Conservation (phyloP, 768 basidiomycete species). For the Agrocybe chaxingu region DNA sequence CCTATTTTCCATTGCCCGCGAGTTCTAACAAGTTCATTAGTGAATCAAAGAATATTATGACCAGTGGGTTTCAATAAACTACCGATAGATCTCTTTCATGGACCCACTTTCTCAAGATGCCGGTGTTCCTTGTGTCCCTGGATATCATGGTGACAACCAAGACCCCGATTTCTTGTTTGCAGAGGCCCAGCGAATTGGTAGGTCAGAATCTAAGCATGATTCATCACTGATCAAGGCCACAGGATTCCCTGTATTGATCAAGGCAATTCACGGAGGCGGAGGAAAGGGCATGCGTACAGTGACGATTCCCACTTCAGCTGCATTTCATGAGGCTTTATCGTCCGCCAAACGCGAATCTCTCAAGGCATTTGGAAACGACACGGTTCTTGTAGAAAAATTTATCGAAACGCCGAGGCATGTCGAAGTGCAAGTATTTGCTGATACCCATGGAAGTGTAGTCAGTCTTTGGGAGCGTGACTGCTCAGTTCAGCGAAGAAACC, state of each 20-base stretch:
- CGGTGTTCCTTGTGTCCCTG: conserved; percentile 90
- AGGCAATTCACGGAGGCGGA: conserved; percentile 94
- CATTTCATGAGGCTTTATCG: conserved; percentile 76
- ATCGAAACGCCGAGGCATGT: conserved; percentile 86
- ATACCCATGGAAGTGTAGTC: conserved; percentile 74
- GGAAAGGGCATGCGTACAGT: conserved; percentile 95
- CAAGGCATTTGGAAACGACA: conserved; percentile 85
- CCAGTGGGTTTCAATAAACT: conserved; percentile 38
- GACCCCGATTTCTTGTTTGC: conserved; percentile 62
- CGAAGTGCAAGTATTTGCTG: conserved; percentile 94
- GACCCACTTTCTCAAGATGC: conserved; percentile 47
- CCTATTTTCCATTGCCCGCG: not conserved
- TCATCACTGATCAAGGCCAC: not conserved
- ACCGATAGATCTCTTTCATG: not conserved
- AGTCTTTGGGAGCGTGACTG: conserved; percentile 96
- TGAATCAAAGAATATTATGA: conserved; percentile 96
- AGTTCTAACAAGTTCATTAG: conserved; percentile 22
- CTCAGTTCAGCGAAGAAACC: conserved; percentile 87
- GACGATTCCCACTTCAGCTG: conserved; percentile 45
- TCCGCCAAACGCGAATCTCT: conserved; percentile 88
- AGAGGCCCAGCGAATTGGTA: conserved; percentile 74
- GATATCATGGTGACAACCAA: conserved; percentile 87
- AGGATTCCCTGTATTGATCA: conserved; percentile 92
- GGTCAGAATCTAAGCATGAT: not conserved
- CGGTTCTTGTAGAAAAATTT: conserved; percentile 87